Evolutionary conservation across 352 stramenopile species (phyloP).

Genomic region (Phytophthora capsici): DNA sequence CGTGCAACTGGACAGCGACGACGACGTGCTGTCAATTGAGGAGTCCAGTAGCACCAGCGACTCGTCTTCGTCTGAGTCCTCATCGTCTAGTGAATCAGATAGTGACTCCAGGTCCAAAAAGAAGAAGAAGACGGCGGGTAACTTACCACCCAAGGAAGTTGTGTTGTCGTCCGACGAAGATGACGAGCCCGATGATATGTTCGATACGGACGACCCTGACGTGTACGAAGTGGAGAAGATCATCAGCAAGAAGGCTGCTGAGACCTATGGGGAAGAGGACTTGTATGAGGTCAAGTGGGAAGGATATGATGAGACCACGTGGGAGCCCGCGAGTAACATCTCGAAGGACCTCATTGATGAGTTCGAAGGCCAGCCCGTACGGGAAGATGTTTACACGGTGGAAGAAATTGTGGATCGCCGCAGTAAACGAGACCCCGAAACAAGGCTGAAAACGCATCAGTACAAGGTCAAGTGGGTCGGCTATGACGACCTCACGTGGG

Average conservation of each 20-base stretch:
- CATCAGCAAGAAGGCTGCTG: conserved; percentile 57
- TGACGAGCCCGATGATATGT: conserved; percentile 77
- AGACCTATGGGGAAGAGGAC: conserved; percentile 59
- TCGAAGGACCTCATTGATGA: conserved; percentile 84
- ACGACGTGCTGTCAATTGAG: conserved; percentile 41
- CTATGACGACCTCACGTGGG: conserved; percentile 84
- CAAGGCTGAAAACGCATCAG: conserved; percentile 73
- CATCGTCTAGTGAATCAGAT: conserved; percentile 43
- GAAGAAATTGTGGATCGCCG: conserved; percentile 76
- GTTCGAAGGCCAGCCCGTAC: conserved; percentile 72
- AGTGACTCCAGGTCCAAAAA: conserved; percentile 45
- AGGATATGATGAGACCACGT: conserved; percentile 80
- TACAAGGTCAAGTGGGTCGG: conserved; percentile 90
- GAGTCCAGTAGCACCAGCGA: conserved; percentile 36
- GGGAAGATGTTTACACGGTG: conserved; percentile 82
- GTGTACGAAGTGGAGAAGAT: conserved; percentile 86
- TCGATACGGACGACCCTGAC: conserved; percentile 78
- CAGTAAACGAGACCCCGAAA: conserved; percentile 67
- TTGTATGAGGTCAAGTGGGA: conserved; percentile 87
- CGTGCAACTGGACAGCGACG: conserved; percentile 38
- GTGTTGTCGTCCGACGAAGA: conserved; percentile 80
- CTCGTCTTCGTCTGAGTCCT: conserved; percentile 34
- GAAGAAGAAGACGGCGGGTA: conserved; percentile 44
- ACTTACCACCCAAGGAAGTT: conserved; percentile 62
- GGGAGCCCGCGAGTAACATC: conserved; percentile 79